Evolutionary conservation across 106 monocot species (phyloP).

Genomic region (Ottelia alismoides): DNA sequence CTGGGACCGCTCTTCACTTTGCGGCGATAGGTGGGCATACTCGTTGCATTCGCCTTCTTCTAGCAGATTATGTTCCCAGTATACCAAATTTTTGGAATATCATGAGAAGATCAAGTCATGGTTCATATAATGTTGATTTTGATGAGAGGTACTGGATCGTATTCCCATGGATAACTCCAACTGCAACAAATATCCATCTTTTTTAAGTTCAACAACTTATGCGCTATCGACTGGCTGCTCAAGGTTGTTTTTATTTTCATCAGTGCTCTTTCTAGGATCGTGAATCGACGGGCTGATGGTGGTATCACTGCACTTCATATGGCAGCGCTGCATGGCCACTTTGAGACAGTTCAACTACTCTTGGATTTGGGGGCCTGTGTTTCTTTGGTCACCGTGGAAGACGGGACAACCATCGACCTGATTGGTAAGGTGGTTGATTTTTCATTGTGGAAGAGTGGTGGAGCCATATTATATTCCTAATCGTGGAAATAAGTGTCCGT

Average conservation of each 20-base stretch:
- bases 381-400: constrained; percentile 64
- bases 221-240: too few species aligned
- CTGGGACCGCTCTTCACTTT: constrained; percentile 85
- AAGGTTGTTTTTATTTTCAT: too few species aligned
- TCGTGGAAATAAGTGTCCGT: too few species aligned
- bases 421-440: too few species aligned
- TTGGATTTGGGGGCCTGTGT: constrained; percentile 84
- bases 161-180: background rate
- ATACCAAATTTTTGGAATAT: constrained; percentile 46
- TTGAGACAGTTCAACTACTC: constrained; percentile 66
- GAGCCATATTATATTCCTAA: too few species aligned
- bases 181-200: too few species aligned
- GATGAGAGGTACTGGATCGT: constrained; percentile 38
- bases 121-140: constrained; percentile 24
- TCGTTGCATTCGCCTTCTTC: constrained; percentile 81
- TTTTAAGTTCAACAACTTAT: too few species aligned
- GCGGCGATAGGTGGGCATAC: constrained; percentile 86
- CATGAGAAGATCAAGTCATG: constrained; percentile 27
- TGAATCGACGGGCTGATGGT: constrained; percentile 83
- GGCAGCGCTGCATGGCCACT: constrained; percentile 91
- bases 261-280: constrained; percentile 49
- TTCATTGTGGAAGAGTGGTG: too few species aligned
- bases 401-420: constrained; percentile 84
- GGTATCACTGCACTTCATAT: constrained; percentile 96
- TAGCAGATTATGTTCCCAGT: constrained; percentile 79